Evolutionary conservation across 129 eudicot genomes (phyloP).

Genomic region (Smallanthus sonchifolius): DNA sequence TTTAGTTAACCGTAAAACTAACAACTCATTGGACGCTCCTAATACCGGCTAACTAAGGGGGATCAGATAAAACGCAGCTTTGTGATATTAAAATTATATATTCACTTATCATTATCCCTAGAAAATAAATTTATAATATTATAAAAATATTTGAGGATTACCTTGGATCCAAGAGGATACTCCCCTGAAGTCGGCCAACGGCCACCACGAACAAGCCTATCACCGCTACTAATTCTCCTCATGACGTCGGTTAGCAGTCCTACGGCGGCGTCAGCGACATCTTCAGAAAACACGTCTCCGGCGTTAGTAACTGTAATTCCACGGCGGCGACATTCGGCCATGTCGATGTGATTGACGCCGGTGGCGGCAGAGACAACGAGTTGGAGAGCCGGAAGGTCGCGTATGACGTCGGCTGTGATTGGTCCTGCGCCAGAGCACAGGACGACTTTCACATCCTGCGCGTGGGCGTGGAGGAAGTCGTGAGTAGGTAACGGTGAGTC

Average conservation of each 20-base stretch:
- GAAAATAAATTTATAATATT: too few species aligned
- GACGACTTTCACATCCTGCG: too few species aligned
- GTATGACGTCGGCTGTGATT: conserved; percentile 12
- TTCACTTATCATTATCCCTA: too few species aligned
- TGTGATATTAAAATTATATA: too few species aligned
- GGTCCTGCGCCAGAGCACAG: neutral
- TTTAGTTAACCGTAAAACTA: too few species aligned
- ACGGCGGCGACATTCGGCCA: conserved; percentile 2
- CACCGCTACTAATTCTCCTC: conserved; percentile 21
- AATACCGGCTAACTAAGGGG: too few species aligned
- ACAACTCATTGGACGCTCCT: too few species aligned
- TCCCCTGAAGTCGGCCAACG: neutral
- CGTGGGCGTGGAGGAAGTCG: too few species aligned
- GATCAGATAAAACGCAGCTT: too few species aligned
- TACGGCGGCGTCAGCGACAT: conserved; percentile 25
- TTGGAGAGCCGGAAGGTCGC: conserved; percentile 14
- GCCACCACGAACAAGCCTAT: conserved; percentile 17
- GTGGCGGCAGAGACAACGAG: conserved; percentile 18
- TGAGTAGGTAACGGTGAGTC: too few species aligned
- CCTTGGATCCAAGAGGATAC: conserved; percentile 26
- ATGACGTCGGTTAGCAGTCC: conserved; percentile 14
- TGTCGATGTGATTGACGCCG: conserved; percentile 18
- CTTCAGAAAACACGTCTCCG: conserved; percentile 22
- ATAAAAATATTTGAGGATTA: too few species aligned
- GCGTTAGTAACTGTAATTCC: conserved; percentile 11